A percentile compares a stretch with the other conserved stretches of the same genome.
These are phyloP conservation scores for Pseudogymnoascus sp. DNA, from an alignment of 2,329 filamentous ascomycete genomes.

Conservation along the genomic window DNA sequence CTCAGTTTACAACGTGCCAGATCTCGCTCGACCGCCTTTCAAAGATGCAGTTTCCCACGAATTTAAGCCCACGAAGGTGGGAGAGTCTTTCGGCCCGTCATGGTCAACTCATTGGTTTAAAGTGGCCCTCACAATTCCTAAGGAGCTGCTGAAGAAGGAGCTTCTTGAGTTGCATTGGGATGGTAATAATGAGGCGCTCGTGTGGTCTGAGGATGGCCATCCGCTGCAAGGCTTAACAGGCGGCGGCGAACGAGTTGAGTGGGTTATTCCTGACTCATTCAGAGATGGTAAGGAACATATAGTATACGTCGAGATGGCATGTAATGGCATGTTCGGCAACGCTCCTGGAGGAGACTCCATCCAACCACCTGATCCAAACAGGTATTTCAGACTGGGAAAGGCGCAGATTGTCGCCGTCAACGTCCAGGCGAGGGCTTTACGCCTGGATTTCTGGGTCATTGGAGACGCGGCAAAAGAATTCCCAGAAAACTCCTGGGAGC, in stretches of 20 bases:
- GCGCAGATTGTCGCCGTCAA: constrained; percentile 89
- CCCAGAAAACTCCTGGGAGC: constrained; percentile 77
- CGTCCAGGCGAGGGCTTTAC: constrained; percentile 70
- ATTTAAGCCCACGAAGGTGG: constrained; percentile 67
- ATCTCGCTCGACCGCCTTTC: constrained; percentile 74
- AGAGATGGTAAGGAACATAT: constrained; percentile 78
- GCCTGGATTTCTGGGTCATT: constrained; percentile 94
- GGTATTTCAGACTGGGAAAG: constrained; percentile 64
- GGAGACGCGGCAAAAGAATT: constrained; percentile 88
- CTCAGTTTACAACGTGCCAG: constrained; percentile 75
- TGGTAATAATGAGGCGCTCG: constrained; percentile 83
- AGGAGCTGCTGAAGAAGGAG: constrained; percentile 64
- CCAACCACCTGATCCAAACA: constrained; percentile 80
- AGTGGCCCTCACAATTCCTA: constrained; percentile 68
- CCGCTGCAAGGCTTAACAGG: constrained; percentile 89
- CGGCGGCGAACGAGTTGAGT: constrained; percentile 79
- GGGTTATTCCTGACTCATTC: constrained; percentile 77
- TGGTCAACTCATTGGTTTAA: constrained; percentile 99
- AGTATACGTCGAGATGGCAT: constrained; percentile 97
- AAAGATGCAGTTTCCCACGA: constrained; percentile 68
- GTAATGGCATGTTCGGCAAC: constrained; percentile 98
- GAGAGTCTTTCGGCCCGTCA: constrained; percentile 79
- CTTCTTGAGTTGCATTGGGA: constrained; percentile 97
- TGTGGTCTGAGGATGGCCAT: constrained; percentile 86
- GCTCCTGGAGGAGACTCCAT: constrained; percentile 76